A percentile compares a stretch with the other conserved stretches of the same genome.
These are phyloP conservation scores for Ogataea methylovora DNA, from an alignment of 805 yeast genomes.

Conservation along the genomic window DNA sequence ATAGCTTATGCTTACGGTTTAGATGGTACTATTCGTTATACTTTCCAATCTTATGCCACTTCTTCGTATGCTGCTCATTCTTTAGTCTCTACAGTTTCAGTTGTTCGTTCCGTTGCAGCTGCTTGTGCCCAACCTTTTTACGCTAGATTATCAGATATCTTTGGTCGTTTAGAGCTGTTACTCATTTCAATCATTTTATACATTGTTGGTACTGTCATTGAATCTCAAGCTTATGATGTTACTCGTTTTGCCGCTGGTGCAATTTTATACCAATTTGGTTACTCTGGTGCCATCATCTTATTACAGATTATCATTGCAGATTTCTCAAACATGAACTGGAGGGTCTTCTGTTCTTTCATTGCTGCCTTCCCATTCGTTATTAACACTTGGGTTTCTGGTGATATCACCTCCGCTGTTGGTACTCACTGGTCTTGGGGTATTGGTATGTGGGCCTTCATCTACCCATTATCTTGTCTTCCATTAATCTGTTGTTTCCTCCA, in stretches of 20 bases:
- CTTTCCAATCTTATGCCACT: slow-evolving; percentile 51
- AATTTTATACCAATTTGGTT: slow-evolving; percentile 47
- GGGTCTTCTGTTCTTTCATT: slow-evolving; percentile 54
- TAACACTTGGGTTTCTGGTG: slow-evolving; percentile 73
- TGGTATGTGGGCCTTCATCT: slow-evolving; percentile 75
- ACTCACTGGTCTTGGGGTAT: slow-evolving; percentile 63
- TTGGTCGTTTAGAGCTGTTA: slow-evolving; percentile 53
- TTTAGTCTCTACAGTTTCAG: slow-evolving; percentile 49
- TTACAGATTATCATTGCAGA: slow-evolving; percentile 57
- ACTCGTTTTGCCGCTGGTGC: slow-evolving; percentile 60
- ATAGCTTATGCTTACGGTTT: slow-evolving; percentile 54
- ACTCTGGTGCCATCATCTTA: slow-evolving; percentile 54
- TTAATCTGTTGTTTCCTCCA: slow-evolving; percentile 44
- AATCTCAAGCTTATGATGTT: slow-evolving; percentile 52
- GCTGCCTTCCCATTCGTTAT: slow-evolving; percentile 70
- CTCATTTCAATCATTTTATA: slow-evolving; percentile 45
- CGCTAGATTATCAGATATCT: slow-evolving; percentile 59
- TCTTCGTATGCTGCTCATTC: slow-evolving; percentile 47
- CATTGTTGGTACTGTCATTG: slow-evolving; percentile 55
- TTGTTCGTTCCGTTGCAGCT: slow-evolving; percentile 50
- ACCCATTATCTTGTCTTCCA: slow-evolving; percentile 62
- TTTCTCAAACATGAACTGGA: slow-evolving; percentile 62
- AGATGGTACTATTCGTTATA: slow-evolving; percentile 42
- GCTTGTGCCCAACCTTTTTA: slow-evolving; percentile 61
- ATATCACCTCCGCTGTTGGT: slow-evolving; percentile 34